Percentiles rank a stretch among this genome's conserved stretches.
Evolutionary conservation across 2,329 filamentous ascomycete genomes (phyloP).

Genomic region (Pseudogymnoascus sp.): DNA sequence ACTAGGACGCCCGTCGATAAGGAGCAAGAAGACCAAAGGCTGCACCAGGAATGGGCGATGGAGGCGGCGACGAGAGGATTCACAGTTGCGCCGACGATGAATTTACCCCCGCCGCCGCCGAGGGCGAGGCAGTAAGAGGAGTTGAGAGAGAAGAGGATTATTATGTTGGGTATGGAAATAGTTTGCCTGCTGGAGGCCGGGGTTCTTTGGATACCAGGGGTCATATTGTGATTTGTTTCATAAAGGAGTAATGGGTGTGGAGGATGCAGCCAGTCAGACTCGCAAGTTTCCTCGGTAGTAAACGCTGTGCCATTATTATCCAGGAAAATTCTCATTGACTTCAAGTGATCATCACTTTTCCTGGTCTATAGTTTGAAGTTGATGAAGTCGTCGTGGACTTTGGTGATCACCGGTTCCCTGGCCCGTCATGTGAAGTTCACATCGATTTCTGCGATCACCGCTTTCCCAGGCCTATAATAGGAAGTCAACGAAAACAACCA

Average conservation of each 20-base stretch:
- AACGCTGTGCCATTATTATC: conserved; percentile 1
- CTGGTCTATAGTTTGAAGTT: neutral
- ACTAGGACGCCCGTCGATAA: neutral
- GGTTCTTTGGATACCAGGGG: neutral
- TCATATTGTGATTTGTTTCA: conserved; percentile 2
- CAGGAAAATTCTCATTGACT: neutral
- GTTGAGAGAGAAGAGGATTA: neutral
- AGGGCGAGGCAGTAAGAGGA: neutral
- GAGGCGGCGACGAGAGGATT: conserved; percentile 10
- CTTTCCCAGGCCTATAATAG: neutral
- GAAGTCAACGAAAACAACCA: neutral
- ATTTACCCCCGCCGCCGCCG: neutral
- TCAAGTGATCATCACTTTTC: neutral
- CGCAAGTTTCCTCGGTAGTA: neutral
- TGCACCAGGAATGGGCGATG: conserved; percentile 6
- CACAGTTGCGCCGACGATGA: conserved; percentile 6
- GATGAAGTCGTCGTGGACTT: neutral
- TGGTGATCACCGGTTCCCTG: neutral
- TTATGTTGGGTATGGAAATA: neutral
- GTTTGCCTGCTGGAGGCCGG: neutral
- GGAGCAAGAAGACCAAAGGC: conserved; percentile 2
- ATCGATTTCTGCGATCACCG: neutral
- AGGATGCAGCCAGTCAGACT: neutral
- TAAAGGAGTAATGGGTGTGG: conserved; percentile 1
- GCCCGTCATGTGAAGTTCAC: neutral